Conservation (phyloP, 1,284 basidiomycete genomes). For the Irpex sp. region DNA sequence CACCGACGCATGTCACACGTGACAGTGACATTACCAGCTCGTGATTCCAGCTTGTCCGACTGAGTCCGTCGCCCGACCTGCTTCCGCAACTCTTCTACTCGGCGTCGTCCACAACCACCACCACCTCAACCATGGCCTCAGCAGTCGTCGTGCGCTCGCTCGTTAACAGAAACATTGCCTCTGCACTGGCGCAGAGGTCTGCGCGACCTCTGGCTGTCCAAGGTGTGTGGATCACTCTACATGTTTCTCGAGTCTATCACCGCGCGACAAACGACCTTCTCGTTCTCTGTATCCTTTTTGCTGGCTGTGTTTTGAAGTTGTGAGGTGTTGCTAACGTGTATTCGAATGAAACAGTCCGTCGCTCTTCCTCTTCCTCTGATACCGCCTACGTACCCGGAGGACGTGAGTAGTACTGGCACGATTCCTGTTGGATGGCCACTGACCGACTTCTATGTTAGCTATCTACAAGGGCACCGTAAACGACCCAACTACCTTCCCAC, state of each 20-base stretch:
- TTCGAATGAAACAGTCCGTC: conserved; percentile 16
- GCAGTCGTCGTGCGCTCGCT: conserved; percentile 47
- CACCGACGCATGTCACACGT: not conserved
- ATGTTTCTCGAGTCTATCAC: conserved; percentile 18
- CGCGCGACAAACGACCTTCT: not conserved
- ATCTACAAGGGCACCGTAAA: conserved; percentile 94
- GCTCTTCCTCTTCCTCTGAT: conserved; percentile 23
- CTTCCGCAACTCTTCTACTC: conserved; percentile 7
- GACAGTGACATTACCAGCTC: conserved; percentile 5
- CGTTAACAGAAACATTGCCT: conserved; percentile 39
- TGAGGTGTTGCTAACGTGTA: not conserved
- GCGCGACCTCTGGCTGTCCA: conserved; percentile 29
- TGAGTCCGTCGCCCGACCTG: conserved; percentile 8
- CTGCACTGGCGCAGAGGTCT: conserved; percentile 36
- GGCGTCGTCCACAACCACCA: conserved; percentile 26
- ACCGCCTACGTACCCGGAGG: conserved; percentile 62
- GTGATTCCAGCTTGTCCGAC: conserved; percentile 12
- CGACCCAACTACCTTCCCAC: conserved; percentile 89
- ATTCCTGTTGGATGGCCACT: conserved; percentile 1
- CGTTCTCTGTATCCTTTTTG: not conserved
- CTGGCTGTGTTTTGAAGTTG: not conserved
- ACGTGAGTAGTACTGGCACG: conserved; percentile 43
- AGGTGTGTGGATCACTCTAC: conserved; percentile 18
- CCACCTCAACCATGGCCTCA: conserved; percentile 43
- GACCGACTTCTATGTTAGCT: conserved; percentile 42